Evolutionary conservation across 129 eudicot species (phyloP), one percentile per base, ranked within the genome.

Genomic region (Tagetes patula): DNA sequence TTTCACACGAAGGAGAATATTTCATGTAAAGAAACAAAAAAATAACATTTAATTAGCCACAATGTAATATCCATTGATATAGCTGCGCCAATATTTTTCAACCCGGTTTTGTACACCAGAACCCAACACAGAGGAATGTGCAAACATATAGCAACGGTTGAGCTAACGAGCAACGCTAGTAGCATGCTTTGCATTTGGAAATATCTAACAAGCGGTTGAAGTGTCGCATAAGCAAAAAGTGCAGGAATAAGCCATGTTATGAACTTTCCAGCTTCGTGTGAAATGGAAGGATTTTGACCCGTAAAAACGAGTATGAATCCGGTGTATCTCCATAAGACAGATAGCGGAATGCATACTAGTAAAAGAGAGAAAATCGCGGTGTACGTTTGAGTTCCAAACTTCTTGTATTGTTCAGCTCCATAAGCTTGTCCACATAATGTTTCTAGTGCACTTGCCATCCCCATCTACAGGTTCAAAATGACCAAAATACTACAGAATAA

Each of bases 351-450:
- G 72, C 95, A 87, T 6, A 91, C 86, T 34, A 87, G 60, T 50
- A 62, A 6, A 37, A 91, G 89, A 70, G 81, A 87, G 58, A 87
- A 75, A 67, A 87, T 84, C 11, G 91, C 97, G 13, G 89, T 84
- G 84, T 87, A 85, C n/a, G 81, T 87, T 46, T 85, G 89, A 39
- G 86, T 91, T 71, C 97, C 97, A 45, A 91, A 45, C 61, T 82
- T 91, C 39, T 78, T 65, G 74, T 85, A 91, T 49, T 91, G 97
- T 41, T 82, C 71, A 62, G 97, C 97, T 53, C 97, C 97, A 77
- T 72, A 91, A 31, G 97, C 91, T 60, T 90, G 96, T 54, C 96
- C 96, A 50, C 95, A 79, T 63, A 87, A 67, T 6, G 96, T 90
- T 80, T 90, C 96, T 50, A 90, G 75, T 61, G 93, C 96, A 79